phyloP scores from a whole-genome alignment of 1,284 basidiomycete species.

The Flammula alnicola region DNA sequence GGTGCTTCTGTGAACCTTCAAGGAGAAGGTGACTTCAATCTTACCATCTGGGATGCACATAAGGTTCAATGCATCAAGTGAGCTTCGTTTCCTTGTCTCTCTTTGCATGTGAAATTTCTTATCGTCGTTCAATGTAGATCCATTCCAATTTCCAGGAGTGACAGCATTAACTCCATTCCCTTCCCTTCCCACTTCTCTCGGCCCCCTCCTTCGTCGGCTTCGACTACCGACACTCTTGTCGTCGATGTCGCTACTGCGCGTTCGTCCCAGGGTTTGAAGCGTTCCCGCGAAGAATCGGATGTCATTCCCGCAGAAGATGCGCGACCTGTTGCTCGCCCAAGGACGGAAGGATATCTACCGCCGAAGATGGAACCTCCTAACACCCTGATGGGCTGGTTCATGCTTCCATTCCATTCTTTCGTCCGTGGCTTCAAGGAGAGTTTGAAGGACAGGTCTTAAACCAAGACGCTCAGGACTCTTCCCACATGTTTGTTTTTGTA shows the following conservation, averaged over 20 bases:
- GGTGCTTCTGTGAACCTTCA: constrained; percentile 44
- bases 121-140: constrained; percentile 16
- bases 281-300: constrained; percentile 47
- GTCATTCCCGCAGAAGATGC: constrained; percentile 36
- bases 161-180: constrained; percentile 19
- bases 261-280: constrained; percentile 46
- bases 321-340: constrained; percentile 51
- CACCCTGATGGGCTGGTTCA: constrained; percentile 55
- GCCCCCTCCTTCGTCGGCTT: constrained; percentile 26
- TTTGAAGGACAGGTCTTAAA: constrained; percentile 35
- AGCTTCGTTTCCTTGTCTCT: constrained; percentile 25
- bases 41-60: constrained; percentile 63
- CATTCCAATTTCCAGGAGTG: constrained; percentile 17
- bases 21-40: constrained; percentile 56
- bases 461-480: constrained; percentile 13
- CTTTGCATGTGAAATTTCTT: constrained; percentile 5
- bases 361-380: constrained; percentile 48
- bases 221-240: constrained; percentile 47
- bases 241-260: constrained; percentile 29
- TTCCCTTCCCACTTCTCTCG: constrained; percentile 22
- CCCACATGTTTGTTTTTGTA: constrained; percentile 17
- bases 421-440: constrained; percentile 68
- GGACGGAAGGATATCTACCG: constrained; percentile 50
- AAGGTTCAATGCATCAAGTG: constrained; percentile 55
- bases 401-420: constrained; percentile 65